Conservation (phyloP, 305 asterid genomes). For the Solanum aculeatissimum region DNA sequence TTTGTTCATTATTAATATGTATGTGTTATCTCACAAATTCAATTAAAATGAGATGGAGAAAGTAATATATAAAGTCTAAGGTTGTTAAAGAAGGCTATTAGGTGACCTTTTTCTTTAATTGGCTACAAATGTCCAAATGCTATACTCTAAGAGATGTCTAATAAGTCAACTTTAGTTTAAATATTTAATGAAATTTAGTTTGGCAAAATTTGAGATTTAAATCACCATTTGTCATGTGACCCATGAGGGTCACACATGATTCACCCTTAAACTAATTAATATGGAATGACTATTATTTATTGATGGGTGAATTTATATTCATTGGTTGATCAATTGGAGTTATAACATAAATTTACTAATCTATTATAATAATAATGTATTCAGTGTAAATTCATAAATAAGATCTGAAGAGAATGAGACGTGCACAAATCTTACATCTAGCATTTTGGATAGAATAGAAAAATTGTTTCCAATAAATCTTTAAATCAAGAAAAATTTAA, state of each 20-base stretch:
- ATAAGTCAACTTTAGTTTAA: background rate
- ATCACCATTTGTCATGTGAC: background rate
- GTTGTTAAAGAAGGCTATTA: background rate
- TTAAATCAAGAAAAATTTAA: background rate
- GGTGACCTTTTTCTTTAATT: background rate
- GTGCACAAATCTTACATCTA: background rate
- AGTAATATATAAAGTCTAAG: background rate
- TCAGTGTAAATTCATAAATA: background rate
- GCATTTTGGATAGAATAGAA: background rate
- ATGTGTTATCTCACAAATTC: too few species aligned
- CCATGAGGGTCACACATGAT: slow-evolving; percentile 3
- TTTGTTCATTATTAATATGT: too few species aligned
- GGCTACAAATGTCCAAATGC: background rate
- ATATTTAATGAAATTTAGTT: background rate
- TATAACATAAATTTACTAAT: background rate
- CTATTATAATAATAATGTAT: background rate
- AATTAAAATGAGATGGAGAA: too few species aligned
- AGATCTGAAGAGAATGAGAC: background rate
- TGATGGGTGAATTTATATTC: background rate
- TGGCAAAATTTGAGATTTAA: background rate
- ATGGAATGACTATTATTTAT: background rate
- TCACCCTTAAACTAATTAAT: background rate
- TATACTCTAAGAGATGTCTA: background rate
- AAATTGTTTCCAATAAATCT: rapidly evolving
- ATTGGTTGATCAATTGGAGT: background rate